Base-by-base conservation (phyloP, 108 stramenopile species). In the Seminavis robusta region DNA sequence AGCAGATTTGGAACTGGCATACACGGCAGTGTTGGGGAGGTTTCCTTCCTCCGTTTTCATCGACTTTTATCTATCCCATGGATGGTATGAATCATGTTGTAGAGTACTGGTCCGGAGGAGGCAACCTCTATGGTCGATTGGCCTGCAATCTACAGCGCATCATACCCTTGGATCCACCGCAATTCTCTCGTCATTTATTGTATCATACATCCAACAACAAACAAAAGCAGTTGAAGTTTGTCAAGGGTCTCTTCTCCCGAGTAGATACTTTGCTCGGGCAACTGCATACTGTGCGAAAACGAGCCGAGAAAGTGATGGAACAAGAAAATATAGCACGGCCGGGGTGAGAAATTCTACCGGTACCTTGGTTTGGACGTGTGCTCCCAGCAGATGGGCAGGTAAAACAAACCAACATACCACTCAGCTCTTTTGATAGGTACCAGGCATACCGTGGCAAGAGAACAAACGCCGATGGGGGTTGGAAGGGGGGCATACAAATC, bases 121-220 rank as follows among this genome's bases (percentile, higher is more conserved):
- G 82, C 60, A 52, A 69, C 13, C 56, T 81, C 28, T 61, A 55
- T 21, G 30, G 39, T 40, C 50, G 59, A 28, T 71, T 73, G 40
- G 80, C 61, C 26, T 92, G 91, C 58, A 82, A 75, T 54, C 56
- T 92, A 65, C 85, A 92, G 49, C 63, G 91, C n/a, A 80, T 88
- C 24, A 56, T 92, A 27, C 69, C 63, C 41, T 38, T 92, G 52
- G 83, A 92, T 49, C 84, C 85, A 13, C 73, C 61, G 25, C 54
- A 67, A 1, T 88, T 92, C 64, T 72, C 87, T 15, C 59, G 54
- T 21, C 87, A 88, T 33, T 52, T 92, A 33, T 37, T 92, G 15
- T 92, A 88, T 52, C 91, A 92, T 55, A 72, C 83, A 3, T 76
- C 87, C 31, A 92, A 92, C 55, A 92, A 92, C 70, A 92, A 92